Percentiles rank a stretch among this genome's conserved stretches.
Evolutionary conservation across 345 rosid genomes (phyloP).

Genomic region (Erucastrum elatum): DNA sequence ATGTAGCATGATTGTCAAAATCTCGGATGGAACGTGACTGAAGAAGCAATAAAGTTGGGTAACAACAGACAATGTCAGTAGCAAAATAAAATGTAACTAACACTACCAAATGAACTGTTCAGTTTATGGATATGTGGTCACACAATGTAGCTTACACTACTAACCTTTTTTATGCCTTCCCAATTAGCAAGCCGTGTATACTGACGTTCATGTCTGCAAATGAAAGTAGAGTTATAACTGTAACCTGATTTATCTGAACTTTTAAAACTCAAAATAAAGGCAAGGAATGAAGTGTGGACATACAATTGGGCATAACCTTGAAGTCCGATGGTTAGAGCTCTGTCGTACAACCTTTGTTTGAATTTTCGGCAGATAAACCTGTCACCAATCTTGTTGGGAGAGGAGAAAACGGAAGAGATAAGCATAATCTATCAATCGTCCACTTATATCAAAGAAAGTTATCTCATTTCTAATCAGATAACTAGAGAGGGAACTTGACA

Average conservation of each 20-base stretch:
- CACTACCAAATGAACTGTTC: background rate
- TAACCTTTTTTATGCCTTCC: conserved; percentile 90
- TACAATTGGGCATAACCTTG: conserved; percentile 90
- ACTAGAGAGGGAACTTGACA: background rate
- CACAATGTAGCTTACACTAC: conserved; percentile 15
- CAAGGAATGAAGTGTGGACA: conserved; percentile 21
- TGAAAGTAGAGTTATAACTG: conserved; percentile 20
- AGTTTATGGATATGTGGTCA: background rate
- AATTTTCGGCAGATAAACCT: conserved; percentile 71
- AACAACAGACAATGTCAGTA: conserved; percentile 16
- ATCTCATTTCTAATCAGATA: background rate
- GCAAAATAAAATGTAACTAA: background rate
- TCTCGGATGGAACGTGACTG: conserved; percentile 88
- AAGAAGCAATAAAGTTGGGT: conserved; percentile 22
- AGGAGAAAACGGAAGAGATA: conserved; percentile 28
- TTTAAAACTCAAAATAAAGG: too few species aligned
- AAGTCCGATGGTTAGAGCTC: conserved; percentile 87
- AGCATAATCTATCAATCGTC: background rate
- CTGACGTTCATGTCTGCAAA: conserved; percentile 82
- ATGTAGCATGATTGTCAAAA: conserved; percentile 78
- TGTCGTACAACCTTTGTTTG: conserved; percentile 74
- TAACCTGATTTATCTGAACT: too few species aligned
- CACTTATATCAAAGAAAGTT: background rate
- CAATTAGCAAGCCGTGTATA: conserved; percentile 87
- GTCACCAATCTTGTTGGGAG: conserved; percentile 71